phyloP scores from a whole-genome alignment of 2,329 filamentous ascomycete species.

The Colletotrichum liriopes region DNA sequence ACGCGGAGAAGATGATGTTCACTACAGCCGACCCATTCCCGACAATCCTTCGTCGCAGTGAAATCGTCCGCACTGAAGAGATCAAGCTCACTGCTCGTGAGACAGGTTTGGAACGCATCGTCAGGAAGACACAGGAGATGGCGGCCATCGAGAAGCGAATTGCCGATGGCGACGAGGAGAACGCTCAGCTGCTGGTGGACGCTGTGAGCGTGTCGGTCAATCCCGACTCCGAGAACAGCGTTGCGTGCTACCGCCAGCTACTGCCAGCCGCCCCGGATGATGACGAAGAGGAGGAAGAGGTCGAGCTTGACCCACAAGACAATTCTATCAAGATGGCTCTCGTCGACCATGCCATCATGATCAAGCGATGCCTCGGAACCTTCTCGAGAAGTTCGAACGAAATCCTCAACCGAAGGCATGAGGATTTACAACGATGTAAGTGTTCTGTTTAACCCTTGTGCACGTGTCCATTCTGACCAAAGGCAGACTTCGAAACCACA shows the following conservation, averaged over 20 bases:
- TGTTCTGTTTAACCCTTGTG: constrained; percentile 44
- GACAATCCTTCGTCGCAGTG: constrained; percentile 89
- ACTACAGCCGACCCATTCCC: constrained; percentile 90
- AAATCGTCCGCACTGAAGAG: constrained; percentile 80
- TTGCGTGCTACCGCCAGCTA: constrained; percentile 83
- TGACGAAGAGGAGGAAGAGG: constrained; percentile 56
- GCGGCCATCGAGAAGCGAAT: constrained; percentile 81
- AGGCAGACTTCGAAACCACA: constrained; percentile 71
- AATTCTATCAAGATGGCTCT: constrained; percentile 88
- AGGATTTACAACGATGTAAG: constrained; percentile 78
- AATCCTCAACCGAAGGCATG: constrained; percentile 68
- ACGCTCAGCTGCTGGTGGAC: constrained; percentile 79
- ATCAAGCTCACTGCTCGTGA: constrained; percentile 81
- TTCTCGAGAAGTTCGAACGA: constrained; percentile 77
- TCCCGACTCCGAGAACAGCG: constrained; percentile 80
- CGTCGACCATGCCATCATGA: constrained; percentile 89
- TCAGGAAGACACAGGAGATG: constrained; percentile 92
- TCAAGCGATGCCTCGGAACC: constrained; percentile 84
- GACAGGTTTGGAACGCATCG: constrained; percentile 91
- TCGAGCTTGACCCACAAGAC: constrained; percentile 74
- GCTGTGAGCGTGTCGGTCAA: constrained; percentile 85
- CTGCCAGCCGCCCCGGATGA: constrained; percentile 69
- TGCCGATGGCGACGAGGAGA: constrained; percentile 79
- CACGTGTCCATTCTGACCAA: constrained; percentile 27
- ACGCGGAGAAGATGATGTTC: constrained; percentile 87